Evolutionary conservation across 257 asterid genomes (phyloP).

Genomic region (Primulina huaijiensis): DNA sequence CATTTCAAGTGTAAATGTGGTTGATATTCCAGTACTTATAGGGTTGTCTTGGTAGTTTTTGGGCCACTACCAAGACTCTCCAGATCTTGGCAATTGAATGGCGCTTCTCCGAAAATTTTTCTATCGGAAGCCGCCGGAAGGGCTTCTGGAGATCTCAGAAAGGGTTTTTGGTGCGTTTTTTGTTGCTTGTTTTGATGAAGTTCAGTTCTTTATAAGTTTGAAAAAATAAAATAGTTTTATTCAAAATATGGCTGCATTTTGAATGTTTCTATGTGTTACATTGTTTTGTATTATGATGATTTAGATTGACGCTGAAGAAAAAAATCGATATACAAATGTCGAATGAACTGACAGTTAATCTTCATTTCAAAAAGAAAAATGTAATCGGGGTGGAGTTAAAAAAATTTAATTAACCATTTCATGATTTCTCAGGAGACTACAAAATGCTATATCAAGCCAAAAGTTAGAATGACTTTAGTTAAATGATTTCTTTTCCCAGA

Average conservation of each 20-base stretch:
- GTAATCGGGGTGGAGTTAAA: too few relatives aligned
- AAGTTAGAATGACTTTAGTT: too few relatives aligned
- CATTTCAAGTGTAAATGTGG: conserved; percentile 21
- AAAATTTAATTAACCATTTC: too few relatives aligned
- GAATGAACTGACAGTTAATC: too few relatives aligned
- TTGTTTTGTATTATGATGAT: neutral
- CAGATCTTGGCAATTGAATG: conserved; percentile 37
- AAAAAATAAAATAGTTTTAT: conserved; percentile 9
- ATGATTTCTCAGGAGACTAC: too few relatives aligned
- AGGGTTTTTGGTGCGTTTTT: conserved; percentile 47
- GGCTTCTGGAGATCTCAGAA: conserved; percentile 54
- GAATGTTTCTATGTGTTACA: neutral
- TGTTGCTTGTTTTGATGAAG: conserved; percentile 8
- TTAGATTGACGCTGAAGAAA: neutral
- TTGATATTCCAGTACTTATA: conserved; percentile 20
- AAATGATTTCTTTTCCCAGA: too few relatives aligned
- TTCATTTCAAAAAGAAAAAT: too few relatives aligned
- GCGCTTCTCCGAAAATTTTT: conserved; percentile 48
- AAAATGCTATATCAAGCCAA: too few relatives aligned
- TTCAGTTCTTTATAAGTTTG: conserved; percentile 6
- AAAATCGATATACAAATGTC: too few relatives aligned
- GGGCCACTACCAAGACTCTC: neutral
- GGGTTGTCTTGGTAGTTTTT: conserved; percentile 30
- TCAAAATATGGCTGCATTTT: conserved; percentile 13
- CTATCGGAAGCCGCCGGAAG: conserved; percentile 56